These are phyloP conservation scores for Euphorbia peplus DNA, from an alignment of 345 rosid genomes.

Conservation along the genomic window DNA sequence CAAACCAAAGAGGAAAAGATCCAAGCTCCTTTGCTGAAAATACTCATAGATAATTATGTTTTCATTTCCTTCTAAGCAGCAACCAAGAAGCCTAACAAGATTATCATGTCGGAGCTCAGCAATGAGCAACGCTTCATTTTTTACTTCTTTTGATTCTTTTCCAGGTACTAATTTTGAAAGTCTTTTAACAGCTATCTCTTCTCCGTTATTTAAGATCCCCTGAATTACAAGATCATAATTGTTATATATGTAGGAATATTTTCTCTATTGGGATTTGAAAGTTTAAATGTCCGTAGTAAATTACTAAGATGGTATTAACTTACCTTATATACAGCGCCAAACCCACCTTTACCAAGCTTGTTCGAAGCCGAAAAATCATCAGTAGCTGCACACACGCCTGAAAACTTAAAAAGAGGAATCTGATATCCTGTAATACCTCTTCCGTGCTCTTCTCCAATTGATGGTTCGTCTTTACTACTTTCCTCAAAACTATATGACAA, in stretches of 20 bases:
- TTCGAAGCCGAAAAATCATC: neutral
- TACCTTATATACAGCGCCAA: slow-evolving; percentile 1
- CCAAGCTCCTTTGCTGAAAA: neutral
- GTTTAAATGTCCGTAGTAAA: neutral
- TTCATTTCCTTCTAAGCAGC: slow-evolving; percentile 1
- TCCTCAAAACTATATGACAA: neutral
- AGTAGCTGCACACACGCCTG: neutral
- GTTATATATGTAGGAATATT: neutral
- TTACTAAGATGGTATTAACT: neutral
- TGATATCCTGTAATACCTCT: neutral
- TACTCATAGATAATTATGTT: neutral
- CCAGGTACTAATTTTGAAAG: neutral
- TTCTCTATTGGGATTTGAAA: neutral
- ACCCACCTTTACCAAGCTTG: slow-evolving; percentile 4
- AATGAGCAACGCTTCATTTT: neutral
- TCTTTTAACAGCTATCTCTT: neutral
- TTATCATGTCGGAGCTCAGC: neutral
- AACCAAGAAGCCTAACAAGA: neutral
- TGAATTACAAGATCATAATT: neutral
- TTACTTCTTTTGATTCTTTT: neutral
- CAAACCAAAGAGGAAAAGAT: neutral
- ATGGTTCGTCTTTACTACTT: neutral
- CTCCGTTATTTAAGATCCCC: neutral
- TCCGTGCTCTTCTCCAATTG: neutral
- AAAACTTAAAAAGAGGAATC: neutral